Percentiles rank a stretch among this genome's conserved stretches.
Conservation (phyloP, 805 yeast species). For the Millerozyma miso region DNA sequence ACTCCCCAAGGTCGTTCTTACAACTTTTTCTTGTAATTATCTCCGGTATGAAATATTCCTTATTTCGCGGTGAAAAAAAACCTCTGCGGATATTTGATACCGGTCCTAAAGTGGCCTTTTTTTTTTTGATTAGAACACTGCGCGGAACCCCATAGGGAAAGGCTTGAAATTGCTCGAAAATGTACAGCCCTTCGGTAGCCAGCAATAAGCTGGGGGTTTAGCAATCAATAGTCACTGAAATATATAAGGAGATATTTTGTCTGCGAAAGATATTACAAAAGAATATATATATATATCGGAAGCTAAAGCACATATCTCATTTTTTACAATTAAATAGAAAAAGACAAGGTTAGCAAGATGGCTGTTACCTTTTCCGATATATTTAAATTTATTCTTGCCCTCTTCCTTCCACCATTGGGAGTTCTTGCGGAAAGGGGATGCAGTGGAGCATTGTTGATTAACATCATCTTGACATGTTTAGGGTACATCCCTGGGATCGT, state of each 20-base stretch:
- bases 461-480: constrained; percentile 61
- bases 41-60: background rate
- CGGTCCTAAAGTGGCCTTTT: background rate
- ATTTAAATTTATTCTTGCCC: constrained; percentile 47
- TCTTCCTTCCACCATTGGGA: constrained; percentile 58
- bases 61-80: background rate
- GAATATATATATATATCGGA: too few relatives aligned
- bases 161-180: background rate
- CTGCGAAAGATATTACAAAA: too few relatives aligned
- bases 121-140: background rate
- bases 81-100: background rate
- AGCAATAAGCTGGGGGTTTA: background rate
- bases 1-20: background rate
- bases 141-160: background rate
- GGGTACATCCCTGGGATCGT: constrained; percentile 76
- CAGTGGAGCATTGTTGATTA: constrained; percentile 41
- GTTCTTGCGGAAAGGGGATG: constrained; percentile 61
- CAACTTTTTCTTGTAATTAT: background rate
- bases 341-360: constrained; percentile 23
- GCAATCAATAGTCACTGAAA: background rate
- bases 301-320: too few relatives aligned
- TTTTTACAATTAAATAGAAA: too few relatives aligned
- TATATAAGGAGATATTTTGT: too few relatives aligned
- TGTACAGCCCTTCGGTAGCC: background rate
- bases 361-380: constrained; percentile 52